phyloP scores from a whole-genome alignment of 2,329 filamentous ascomycete species.

The Ophiostoma triangulosporum region DNA sequence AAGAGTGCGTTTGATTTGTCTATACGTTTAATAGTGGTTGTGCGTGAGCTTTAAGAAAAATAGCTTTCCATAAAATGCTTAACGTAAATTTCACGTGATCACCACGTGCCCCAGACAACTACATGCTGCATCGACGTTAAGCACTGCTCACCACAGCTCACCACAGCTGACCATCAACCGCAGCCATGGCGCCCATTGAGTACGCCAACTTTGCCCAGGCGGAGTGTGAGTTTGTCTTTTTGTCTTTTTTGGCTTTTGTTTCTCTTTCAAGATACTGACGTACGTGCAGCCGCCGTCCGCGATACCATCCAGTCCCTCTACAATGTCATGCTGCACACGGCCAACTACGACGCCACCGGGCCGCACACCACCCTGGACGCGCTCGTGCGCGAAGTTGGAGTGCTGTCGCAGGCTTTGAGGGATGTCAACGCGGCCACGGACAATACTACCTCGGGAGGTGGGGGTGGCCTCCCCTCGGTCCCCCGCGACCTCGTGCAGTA shows the following conservation, averaged over 20 bases:
- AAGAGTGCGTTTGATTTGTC: not conserved
- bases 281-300: constrained; percentile 11
- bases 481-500: constrained; percentile 53
- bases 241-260: not conserved
- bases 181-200: constrained; percentile 29
- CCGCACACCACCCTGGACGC: constrained; percentile 40
- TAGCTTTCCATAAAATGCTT: no score
- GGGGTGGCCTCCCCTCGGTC: constrained; percentile 33
- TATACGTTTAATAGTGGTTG: not conserved
- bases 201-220: constrained; percentile 10
- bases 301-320: constrained; percentile 51
- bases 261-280: not conserved
- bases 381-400: constrained; percentile 39
- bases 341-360: constrained; percentile 40
- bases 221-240: constrained; percentile 8
- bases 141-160: not conserved
- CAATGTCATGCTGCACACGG: constrained; percentile 48
- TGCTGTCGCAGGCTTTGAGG: constrained; percentile 27
- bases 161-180: not conserved
- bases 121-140: no score
- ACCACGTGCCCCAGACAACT: no score
- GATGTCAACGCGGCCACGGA: constrained; percentile 27
- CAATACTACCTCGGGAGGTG: not conserved
- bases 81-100: no score
- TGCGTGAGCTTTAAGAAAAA: no score